Evolutionary conservation across 768 basidiomycete genomes (phyloP).

Genomic region (Mycena belliarum): DNA sequence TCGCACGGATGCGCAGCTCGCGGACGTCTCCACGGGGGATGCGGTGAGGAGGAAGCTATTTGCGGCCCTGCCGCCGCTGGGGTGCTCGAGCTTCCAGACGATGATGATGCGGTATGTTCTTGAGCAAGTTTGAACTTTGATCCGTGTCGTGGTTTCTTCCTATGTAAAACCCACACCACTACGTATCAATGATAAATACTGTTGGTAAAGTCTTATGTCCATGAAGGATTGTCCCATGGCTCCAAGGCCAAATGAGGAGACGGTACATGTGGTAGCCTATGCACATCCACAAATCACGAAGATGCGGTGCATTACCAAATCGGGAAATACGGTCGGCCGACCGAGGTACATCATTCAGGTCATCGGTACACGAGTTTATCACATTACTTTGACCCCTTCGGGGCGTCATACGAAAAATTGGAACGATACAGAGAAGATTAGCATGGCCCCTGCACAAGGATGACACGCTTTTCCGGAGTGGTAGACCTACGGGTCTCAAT

Average conservation of each 20-base stretch:
- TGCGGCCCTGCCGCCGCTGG: not conserved
- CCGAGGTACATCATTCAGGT: too few species aligned
- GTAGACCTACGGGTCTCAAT: conserved; percentile 65
- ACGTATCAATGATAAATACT: too few species aligned
- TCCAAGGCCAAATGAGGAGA: too few species aligned
- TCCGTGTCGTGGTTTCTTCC: too few species aligned
- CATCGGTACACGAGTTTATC: too few species aligned
- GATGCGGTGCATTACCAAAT: too few species aligned
- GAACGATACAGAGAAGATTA: conserved; percentile 99
- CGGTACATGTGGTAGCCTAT: too few species aligned
- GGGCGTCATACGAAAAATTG: conserved; percentile 69
- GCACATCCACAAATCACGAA: too few species aligned
- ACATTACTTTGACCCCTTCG: conserved; percentile 16
- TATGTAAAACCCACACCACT: too few species aligned
- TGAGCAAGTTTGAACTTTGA: not conserved
- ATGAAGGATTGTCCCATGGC: too few species aligned
- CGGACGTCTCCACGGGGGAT: not conserved
- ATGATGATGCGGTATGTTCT: conserved; percentile 1
- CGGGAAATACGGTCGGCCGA: too few species aligned
- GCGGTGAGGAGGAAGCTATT: not conserved
- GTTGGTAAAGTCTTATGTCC: too few species aligned
- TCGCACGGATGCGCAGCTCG: not conserved
- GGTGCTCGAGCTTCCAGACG: not conserved
- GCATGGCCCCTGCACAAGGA: conserved; percentile 78
- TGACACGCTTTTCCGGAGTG: conserved; percentile 98